Evolutionary conservation across 805 yeast genomes (phyloP), one percentile per base, ranked within the genome.

Genomic region (Kluyveromyces nonfermentans): DNA sequence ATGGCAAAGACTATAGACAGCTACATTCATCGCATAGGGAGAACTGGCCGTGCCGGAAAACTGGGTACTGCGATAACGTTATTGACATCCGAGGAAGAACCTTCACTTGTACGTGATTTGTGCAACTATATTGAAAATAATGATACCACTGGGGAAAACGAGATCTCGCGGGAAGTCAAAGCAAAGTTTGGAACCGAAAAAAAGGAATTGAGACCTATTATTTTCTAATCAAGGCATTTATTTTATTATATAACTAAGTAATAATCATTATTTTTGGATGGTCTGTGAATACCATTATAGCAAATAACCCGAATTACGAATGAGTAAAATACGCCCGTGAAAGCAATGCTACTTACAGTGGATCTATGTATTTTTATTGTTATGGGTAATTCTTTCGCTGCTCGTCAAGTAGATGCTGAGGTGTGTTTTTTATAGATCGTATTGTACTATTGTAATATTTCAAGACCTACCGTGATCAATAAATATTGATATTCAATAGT

Each of bases 11-110:
- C 71, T 30, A 75, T 88, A 37, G 96, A 88, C 49, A 89, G 83
- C 46, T 90, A 88, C 54, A 76, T 90, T 16, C 98, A 90, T 64
- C 74, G 97, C 57, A 82, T 90, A 41, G 98, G 98, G 45, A 79
- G 98, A 65, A 90, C 98, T 0, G 98, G 97, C 33, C 77, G 98
- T 62, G 97, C 96, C 0, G 97, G 97, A 0, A 77, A 75, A 38
- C 59, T 59, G 5, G 98, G 98, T 37, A 69, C 74, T 8, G 82
- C 96, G 4, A 68, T 80, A 10, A 83, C 96, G 0, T 84, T 85
- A 50, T 60, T 88, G 49, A 77, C 75, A 43, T 72, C 72, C 10
- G 71, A 71, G 4, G 89, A 83, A 52, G 67, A 65, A 40, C 61
- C 64, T 12, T 73, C 67, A 1, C 64, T 78, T 1, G 70, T 82